These are phyloP conservation scores for Suhomyces terraborum DNA, from an alignment of 1,139 yeast species.

Conservation along the genomic window DNA sequence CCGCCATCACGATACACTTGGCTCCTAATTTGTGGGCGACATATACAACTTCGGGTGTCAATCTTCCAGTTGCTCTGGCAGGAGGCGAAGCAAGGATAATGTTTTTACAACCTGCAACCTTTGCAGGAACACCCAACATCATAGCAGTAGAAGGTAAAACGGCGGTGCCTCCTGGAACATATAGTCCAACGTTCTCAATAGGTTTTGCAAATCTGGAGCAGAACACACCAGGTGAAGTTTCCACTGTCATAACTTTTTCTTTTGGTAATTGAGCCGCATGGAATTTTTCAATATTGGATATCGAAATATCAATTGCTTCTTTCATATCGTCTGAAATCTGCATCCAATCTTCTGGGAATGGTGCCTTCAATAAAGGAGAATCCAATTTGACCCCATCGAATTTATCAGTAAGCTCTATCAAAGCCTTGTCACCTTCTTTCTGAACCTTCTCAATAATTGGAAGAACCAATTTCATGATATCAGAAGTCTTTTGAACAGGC, in stretches of 20 bases:
- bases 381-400: slow-evolving; percentile 80
- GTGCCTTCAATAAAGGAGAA: slow-evolving; percentile 80
- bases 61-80: slow-evolving; percentile 80
- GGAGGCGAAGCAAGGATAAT: slow-evolving; percentile 98
- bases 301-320: slow-evolving; percentile 84
- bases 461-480: slow-evolving; percentile 86
- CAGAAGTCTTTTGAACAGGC: slow-evolving; percentile 89
- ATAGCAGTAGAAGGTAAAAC: slow-evolving; percentile 96
- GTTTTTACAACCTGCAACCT: slow-evolving; percentile 95
- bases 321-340: slow-evolving; percentile 74
- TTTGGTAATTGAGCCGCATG: slow-evolving; percentile 86
- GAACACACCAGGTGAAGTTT: slow-evolving; percentile 89
- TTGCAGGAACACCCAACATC: slow-evolving; percentile 99
- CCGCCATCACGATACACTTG: slow-evolving; percentile 84
- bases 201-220: slow-evolving; percentile 96
- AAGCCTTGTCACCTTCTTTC: slow-evolving; percentile 78
- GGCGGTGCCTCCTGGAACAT: slow-evolving; percentile 99
- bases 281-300: slow-evolving; percentile 85
- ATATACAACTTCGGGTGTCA: slow-evolving; percentile 96
- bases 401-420: slow-evolving; percentile 82
- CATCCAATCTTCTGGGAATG: slow-evolving; percentile 80
- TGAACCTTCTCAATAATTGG: slow-evolving; percentile 86
- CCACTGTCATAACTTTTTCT: slow-evolving; percentile 74
- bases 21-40: slow-evolving; percentile 97
- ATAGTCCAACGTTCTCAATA: slow-evolving; percentile 89